A percentile compares a stretch with the other conserved stretches of the same genome.
phyloP scores from a whole-genome alignment of 257 asterid species.

The Lycium ferocissimum region DNA sequence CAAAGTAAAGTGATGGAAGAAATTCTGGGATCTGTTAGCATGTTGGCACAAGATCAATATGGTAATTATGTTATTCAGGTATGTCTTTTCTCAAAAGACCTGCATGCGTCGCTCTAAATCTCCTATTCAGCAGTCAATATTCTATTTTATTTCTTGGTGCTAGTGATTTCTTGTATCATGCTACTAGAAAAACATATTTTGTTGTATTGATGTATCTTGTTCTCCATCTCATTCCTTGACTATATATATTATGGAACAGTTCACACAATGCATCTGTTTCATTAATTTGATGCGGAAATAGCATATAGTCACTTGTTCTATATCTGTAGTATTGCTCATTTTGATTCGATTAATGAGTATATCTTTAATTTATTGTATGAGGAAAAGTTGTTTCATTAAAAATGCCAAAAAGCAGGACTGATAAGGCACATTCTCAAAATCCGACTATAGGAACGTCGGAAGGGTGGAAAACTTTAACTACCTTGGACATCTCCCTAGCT shows the following conservation, averaged over 20 bases:
- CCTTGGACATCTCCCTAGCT: not conserved
- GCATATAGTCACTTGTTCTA: not conserved
- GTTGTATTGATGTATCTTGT: not conserved
- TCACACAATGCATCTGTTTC: not conserved
- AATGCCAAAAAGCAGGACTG: not conserved
- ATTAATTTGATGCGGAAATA: not conserved
- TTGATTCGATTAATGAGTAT: not conserved
- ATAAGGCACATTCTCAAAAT: not conserved
- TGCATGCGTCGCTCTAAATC: not conserved
- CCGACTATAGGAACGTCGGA: not conserved
- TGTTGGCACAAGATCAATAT: conserved; percentile 74
- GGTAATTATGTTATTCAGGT: conserved; percentile 78
- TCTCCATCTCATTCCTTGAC: not conserved
- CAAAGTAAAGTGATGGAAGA: conserved; percentile 67
- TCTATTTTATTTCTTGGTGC: not conserved
- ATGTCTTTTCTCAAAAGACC: not conserved
- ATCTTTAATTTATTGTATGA: not conserved
- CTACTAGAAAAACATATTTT: not conserved
- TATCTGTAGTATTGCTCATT: not conserved
- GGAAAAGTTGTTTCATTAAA: not conserved
- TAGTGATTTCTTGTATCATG: not conserved
- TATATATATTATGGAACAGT: not conserved
- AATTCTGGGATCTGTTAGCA: conserved; percentile 64
- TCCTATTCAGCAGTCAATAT: not conserved
- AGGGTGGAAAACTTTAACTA: not conserved